These are phyloP conservation scores for Penicillium sp. DNA, from an alignment of 2,329 filamentous ascomycete genomes.

Conservation along the genomic window DNA sequence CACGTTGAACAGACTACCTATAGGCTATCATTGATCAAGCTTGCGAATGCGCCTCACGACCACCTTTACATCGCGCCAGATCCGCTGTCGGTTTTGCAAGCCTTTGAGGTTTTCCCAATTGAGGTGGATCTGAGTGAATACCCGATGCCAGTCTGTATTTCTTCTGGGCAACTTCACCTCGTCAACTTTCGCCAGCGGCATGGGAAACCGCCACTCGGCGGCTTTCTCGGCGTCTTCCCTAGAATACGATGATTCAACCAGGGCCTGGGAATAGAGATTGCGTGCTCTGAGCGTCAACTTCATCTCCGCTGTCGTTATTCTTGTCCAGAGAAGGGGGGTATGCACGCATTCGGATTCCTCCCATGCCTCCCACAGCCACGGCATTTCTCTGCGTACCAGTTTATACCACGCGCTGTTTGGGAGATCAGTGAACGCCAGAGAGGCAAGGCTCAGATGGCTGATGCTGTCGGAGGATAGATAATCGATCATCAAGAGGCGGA, in stretches of 20 bases:
- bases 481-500: slow-evolving; percentile 3
- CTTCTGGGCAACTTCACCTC: background rate
- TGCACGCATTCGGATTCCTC: slow-evolving; percentile 8
- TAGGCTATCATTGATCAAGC: background rate
- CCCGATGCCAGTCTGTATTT: slow-evolving; percentile 21
- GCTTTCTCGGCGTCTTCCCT: background rate
- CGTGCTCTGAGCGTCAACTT: background rate
- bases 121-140: slow-evolving; percentile 21
- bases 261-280: background rate
- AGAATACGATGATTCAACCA: background rate
- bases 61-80: slow-evolving; percentile 20
- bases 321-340: slow-evolving; percentile 11
- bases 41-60: slow-evolving; percentile 41
- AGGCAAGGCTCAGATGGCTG: slow-evolving; percentile 5
- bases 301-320: slow-evolving; percentile 6
- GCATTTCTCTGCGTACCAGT: slow-evolving; percentile 17
- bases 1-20: no score
- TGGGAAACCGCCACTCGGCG: slow-evolving; percentile 1
- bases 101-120: slow-evolving; percentile 24
- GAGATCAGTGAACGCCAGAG: slow-evolving; percentile 11
- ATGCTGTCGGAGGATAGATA: slow-evolving; percentile 10
- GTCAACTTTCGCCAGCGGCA: background rate
- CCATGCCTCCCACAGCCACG: slow-evolving; percentile 20
- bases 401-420: slow-evolving; percentile 13
- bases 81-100: slow-evolving; percentile 22